Base-by-base conservation (phyloP, 1,139 yeast genomes). In the Groenewaldozyma auringiensis region DNA sequence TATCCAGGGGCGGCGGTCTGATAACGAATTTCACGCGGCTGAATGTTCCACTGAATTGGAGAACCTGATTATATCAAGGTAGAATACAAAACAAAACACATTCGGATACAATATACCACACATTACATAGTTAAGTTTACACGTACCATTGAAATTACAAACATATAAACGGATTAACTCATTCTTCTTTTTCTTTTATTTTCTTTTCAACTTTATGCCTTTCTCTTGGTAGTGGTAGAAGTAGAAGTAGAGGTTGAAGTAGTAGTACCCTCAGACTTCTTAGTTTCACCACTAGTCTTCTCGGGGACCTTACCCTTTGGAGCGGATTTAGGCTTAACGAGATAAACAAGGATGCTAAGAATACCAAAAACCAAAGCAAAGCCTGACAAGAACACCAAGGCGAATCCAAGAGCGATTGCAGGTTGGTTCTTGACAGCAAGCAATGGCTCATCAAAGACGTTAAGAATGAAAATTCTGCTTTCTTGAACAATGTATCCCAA, bases 351-450 rank as follows among this genome's bases (percentile, higher is more conserved):
- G 36, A 51, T 55, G 39, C 55, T 55, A 33, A 60, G 38, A 32
- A 62, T 11, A 14, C 66, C 65, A 33, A 62, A 49, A 14, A 57
- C 48, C 25, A 60, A 47, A 21, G 60, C 49, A 37, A 53, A 44
- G 17, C 56, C 50, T 16, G 54, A 25, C 22, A 54, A 37, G 22
- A 51, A 41, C 16, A 55, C 53, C 14, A 56, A 42, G 9, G 57
- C 60, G 31, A 62, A 52, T 2, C 53, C 51, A 33, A 60, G 50
- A 3, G 68, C 64, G 4, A 61, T 59, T 27, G 59, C 51, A 13
- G 72, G 72, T 53, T 58, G 66, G 50, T 57, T 51, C 47, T 52
- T 45, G 43, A 68, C 42, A 13, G 71, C 67, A 25, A 46, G 51
- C 37, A 57, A 47, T 29, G 69, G 67, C 48, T 64, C 61, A 17